Evolutionary conservation across 2,329 filamentous ascomycete species (phyloP), one percentile per base, ranked within the genome.

Genomic region (Microsporum ferrugineum): DNA sequence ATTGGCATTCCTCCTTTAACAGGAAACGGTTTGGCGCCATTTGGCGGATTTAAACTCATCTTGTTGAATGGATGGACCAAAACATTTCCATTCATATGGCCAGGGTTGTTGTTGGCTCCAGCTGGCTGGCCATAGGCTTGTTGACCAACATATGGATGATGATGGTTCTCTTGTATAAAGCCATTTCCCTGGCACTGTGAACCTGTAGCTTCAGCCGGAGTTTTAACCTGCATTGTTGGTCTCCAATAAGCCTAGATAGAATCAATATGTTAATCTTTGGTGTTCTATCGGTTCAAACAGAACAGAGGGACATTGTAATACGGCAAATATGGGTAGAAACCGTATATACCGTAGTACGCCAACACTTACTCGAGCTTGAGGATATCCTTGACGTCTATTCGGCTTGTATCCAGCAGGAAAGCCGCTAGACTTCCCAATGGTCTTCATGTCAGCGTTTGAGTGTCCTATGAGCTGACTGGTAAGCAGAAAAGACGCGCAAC

Each of bases 21-120:
- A 10, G 64, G 61, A 58, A 64, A 65, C 60, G 66, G 70, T 55
- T 71, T 72, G 57, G 65, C n/a, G 43, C 63, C 64, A 29, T 65
- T 55, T 45, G 69, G 69, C 41, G 71, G 66, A 49, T 64, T 68
- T 57, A 72, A 36, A 57, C 65, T 69, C 62, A 72, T 38, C 34
- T 65, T 66, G 45, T 65, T 63, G 55, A 71, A 66, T 12, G 70
- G 57, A n/a, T 70, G 67, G 36, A 66, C 58, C 59, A 71, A 59
- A 36, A 60, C 51, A 43, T 61, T 57, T 41, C 61, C 63, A 53
- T 63, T 68, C 6, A 63, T 62, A 34, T 71, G 68, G 45, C 66
- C 57, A 43, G 55, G 41, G 45, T 41, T 47, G 34, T 59, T 61
- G 6, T 17, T 62, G 36, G 58, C 58, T 7, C 63, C 64, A 23